Evolutionary conservation across 768 basidiomycete genomes (phyloP), one percentile per base, ranked within the genome.

Genomic region (Hypsizygus marmoreus): DNA sequence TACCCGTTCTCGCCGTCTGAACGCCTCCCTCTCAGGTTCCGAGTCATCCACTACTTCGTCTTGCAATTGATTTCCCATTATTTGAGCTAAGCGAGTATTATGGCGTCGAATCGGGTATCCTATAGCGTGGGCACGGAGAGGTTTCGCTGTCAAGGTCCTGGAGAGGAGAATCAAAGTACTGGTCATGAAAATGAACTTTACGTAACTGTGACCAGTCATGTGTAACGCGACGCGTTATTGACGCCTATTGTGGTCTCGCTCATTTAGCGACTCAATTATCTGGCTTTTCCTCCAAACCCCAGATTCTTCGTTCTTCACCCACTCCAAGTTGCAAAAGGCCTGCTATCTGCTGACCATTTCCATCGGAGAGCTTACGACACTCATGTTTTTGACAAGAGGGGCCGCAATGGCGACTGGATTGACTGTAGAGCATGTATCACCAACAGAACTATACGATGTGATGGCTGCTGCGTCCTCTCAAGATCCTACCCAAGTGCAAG

Each of bases 401-500:
- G 51, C 60, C 36, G 40, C 63, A 29, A 50, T 61, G 37, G 51
- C 60, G 14, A 65, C 62, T 45, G 72, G 66, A 17, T 61, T 66
- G 35, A 53, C 60, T 37, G 63, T 73, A 24, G 64, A 77, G 59
- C 62, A 69, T 41, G 79, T 82, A 51, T 75, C 80, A 20, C 73
- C 79, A 32, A 70, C 79, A 53, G 86, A 91, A 55, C 70, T 93
- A 14, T 82, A 80, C 59, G 70, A 82, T 49, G 80, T 83, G 38
- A 70, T 92, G 41, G 70, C 71, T 22, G 80, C 75, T 30, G 86
- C 88, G n/a, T 77, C 81, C 6, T 89, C 89, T 4, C 87, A 91
- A 67, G 76, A 86, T 60, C 80, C 85, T 72, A 56, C 71, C 58
- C 66, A 67, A 60, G 23, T 88, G 64, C 59, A 73, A 50, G 60